Evolutionary conservation across 164 flowering plant species (phyloP), one percentile per base, ranked within the genome.

Genomic region (Stephania cephalantha): DNA sequence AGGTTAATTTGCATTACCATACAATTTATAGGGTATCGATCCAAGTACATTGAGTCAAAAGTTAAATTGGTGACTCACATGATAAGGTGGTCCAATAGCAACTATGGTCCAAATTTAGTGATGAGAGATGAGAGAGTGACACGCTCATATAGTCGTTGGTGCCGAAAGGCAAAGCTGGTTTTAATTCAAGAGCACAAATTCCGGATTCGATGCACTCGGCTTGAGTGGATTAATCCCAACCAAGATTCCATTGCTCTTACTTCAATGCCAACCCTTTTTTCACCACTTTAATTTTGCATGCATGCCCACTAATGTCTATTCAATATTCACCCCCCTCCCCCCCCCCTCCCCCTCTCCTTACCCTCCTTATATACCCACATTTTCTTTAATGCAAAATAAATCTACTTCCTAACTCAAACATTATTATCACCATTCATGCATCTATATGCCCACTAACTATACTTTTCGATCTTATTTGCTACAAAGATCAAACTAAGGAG

Each of bases 211-310:
- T 58, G 64, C 64, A 6, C 20, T 7, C 2, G 64, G 64, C 64
- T 58, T 58, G 20, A 58, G 64, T 58, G 64, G 64, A 58, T 58
- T 58, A 58, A 58, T 18, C 64, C 64, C 64, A 58, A 58, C 64
- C 17, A 58, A 58, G 64, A 58, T 58, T 58, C 64, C 20, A 15
- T 6, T 58, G 6, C 64, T 58, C 64, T n/a, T 58, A 50, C n/a
- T 15, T 3, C 18, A 58, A 55, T 12, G 1, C 20, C n/a, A 58
- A 58, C 64, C 64, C 18, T 58, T 58, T 58, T 58, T 58, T 58
- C 13, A 15, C 6, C 64, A 15, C 20, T 58, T 58, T 58, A 9
- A 50, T 9, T 9, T 25, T 25, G 25, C 25, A 25, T 50, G 12
- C 55, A 50, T 9, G 55, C 4, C 20, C n/a, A 15, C 64, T 18